A percentile compares a stretch with the other conserved stretches of the same genome.
Evolutionary conservation across 352 stramenopile species (phyloP).

Genomic region (Phytophthora multivora): DNA sequence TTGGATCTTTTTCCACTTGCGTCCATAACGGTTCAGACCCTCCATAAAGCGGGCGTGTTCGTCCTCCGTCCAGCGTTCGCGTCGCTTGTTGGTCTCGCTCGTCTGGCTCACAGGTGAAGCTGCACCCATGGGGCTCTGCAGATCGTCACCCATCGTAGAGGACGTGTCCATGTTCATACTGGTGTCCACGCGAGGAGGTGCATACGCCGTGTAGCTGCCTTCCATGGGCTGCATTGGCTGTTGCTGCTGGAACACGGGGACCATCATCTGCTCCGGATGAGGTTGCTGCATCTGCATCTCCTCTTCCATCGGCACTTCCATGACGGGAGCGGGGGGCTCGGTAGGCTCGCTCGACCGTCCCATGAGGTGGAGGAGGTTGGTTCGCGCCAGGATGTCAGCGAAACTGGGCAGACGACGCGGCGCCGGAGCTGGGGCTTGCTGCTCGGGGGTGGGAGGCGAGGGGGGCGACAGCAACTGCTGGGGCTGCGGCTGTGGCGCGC

Average conservation of each 20-base stretch:
- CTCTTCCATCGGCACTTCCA: conserved; percentile 32
- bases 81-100: conserved; percentile 70
- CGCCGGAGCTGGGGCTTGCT: conserved; percentile 16
- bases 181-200: conserved; percentile 31
- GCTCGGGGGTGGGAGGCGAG: conserved; percentile 20
- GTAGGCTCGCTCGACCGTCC: conserved; percentile 38
- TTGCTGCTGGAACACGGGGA: conserved; percentile 17
- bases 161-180: conserved; percentile 46
- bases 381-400: conserved; percentile 65
- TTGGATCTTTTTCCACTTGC: conserved; percentile 91
- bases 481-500: conserved; percentile 10
- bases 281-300: conserved; percentile 20
- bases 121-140: conserved; percentile 32
- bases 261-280: conserved; percentile 17
- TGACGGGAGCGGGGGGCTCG: conserved; percentile 20
- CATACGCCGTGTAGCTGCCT: conserved; percentile 35
- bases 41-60: conserved; percentile 88
- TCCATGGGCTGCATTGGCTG: conserved; percentile 26
- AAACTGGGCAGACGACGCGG: conserved; percentile 65
- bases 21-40: conserved; percentile 82
- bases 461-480: conserved; percentile 25
- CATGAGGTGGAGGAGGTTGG: conserved; percentile 68
- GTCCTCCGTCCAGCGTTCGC: conserved; percentile 84
- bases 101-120: conserved; percentile 63
- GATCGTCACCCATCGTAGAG: conserved; percentile 24